phyloP scores from a whole-genome alignment of 306 rosid species.

The Nissolia schottii region DNA sequence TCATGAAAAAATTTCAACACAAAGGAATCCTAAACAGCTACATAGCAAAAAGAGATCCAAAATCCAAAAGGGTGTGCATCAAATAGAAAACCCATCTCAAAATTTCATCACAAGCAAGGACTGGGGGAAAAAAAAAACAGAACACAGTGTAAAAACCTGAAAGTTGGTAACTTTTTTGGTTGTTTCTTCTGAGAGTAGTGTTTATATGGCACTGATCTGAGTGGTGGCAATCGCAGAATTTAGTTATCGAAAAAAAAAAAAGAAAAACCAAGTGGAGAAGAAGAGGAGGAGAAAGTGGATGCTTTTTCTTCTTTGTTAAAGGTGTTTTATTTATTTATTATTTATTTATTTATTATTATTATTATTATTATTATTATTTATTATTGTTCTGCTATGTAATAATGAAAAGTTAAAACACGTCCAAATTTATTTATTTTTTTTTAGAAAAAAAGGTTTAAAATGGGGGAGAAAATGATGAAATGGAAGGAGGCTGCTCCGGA shows the following conservation, averaged over 20 bases:
- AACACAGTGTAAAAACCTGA: conserved; percentile 4
- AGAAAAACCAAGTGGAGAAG: conserved; percentile 33
- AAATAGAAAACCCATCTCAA: conserved; percentile 23
- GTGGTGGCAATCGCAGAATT: conserved; percentile 24
- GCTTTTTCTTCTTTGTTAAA: neutral
- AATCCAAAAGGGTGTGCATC: conserved; percentile 26
- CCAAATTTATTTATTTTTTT: no score
- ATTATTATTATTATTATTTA: no score
- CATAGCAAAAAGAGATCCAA: conserved; percentile 21
- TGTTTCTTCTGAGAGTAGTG: conserved; percentile 29
- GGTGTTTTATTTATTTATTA: no score
- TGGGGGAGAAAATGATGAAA: conserved; percentile 38
- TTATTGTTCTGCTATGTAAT: no score
- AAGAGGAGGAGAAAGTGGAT: conserved; percentile 31
- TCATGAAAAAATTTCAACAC: conserved; percentile 16
- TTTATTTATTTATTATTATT: no score
- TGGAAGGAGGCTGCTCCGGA: conserved; percentile 56
- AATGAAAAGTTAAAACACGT: no score
- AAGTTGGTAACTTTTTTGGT: neutral
- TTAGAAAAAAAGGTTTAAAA: no score
- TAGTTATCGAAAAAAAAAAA: no score
- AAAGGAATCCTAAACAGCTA: conserved; percentile 21
- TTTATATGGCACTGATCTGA: conserved; percentile 43
- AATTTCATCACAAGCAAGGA: conserved; percentile 19
- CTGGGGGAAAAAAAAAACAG: neutral